Base-by-base conservation (phyloP, 176 grass and related monocot genomes). In the Carex parvula region DNA sequence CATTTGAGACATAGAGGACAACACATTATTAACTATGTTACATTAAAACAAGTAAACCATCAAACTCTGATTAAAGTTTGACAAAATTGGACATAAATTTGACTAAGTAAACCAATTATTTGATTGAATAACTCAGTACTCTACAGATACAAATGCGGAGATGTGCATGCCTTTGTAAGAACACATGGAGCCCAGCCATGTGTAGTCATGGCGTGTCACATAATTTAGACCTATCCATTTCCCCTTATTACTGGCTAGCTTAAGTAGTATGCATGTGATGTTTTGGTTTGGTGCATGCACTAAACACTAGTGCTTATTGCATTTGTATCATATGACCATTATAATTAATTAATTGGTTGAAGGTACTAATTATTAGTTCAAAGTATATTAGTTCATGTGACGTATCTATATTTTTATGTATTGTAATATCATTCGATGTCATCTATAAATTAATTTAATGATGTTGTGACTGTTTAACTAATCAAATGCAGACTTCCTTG, bases 121-220 rank as follows among this genome's bases (percentile, higher is more conserved):
- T 35, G 70, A 69, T 75, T n/a, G n/a, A n/a, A n/a, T n/a, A n/a
- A n/a, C n/a, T 76, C n/a, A 64, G 60, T 88, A 83, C 79, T 73
- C 73, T 85, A 88, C 62, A 72, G 64, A 73, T 84, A 79, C 65
- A 77, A 52, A 22, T 86, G 46, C 56, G 70, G 70, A 87, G 80
- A 67, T 52, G 65, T 89, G 84, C 68, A 78, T 64, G 81, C 56
- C 81, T 87, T 89, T 92, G 80, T 81, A 70, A 83, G 46, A 85
- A 84, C 81, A 92, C 72, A 87, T 88, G 87, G 87, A 92, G 83
- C 87, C 84, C 90, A 86, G 87, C 87, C 90, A 89, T 92, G 84
- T 92, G 87, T 89, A 79, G 76, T 79, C 90, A 89, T 89, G 84
- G 84, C 89, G 79, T 86, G 44, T 80, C 48, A 77, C 73, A 77